A percentile compares a stretch with the other conserved stretches of the same genome.
Conservation (phyloP, 2,329 filamentous ascomycete species). For the Fonsecaea multimorphosa region DNA sequence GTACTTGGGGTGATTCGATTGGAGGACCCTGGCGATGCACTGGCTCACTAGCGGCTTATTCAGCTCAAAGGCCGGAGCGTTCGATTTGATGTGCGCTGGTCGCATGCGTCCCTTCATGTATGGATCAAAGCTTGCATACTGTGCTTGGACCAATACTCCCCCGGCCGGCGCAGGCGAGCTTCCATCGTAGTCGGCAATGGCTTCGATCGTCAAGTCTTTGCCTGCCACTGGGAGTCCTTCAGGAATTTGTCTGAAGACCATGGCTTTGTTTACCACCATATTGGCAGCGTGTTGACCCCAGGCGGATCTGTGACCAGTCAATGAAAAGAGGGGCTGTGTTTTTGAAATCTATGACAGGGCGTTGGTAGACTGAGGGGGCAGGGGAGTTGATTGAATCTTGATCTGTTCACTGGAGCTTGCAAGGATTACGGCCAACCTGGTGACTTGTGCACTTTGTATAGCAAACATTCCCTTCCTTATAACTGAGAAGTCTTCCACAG, state of each 20-base stretch:
- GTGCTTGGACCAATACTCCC: slow-evolving; percentile 69
- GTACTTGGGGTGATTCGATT: slow-evolving; percentile 66
- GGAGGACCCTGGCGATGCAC: slow-evolving; percentile 68
- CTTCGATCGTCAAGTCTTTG: slow-evolving; percentile 71
- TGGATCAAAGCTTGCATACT: slow-evolving; percentile 75
- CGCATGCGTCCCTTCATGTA: slow-evolving; percentile 79
- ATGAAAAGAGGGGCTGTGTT: neutral
- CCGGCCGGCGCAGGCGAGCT: slow-evolving; percentile 59
- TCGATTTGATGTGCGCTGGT: slow-evolving; percentile 64
- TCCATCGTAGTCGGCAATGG: slow-evolving; percentile 67
- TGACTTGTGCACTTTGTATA: neutral
- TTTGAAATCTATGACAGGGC: no score
- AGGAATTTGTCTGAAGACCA: slow-evolving; percentile 75
- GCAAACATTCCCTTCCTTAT: neutral
- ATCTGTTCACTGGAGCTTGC: neutral
- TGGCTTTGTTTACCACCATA: slow-evolving; percentile 68
- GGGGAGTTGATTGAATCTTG: neutral
- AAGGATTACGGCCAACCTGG: neutral
- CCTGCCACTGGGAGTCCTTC: slow-evolving; percentile 70
- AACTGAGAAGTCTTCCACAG: neutral
- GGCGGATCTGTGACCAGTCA: neutral
- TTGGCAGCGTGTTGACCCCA: neutral
- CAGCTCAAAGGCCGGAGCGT: slow-evolving; percentile 64
- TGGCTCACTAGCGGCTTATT: slow-evolving; percentile 64
- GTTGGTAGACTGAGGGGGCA: neutral